Conservation (phyloP, 2,329 filamentous ascomycete genomes). For the Neurospora sp. region DNA sequence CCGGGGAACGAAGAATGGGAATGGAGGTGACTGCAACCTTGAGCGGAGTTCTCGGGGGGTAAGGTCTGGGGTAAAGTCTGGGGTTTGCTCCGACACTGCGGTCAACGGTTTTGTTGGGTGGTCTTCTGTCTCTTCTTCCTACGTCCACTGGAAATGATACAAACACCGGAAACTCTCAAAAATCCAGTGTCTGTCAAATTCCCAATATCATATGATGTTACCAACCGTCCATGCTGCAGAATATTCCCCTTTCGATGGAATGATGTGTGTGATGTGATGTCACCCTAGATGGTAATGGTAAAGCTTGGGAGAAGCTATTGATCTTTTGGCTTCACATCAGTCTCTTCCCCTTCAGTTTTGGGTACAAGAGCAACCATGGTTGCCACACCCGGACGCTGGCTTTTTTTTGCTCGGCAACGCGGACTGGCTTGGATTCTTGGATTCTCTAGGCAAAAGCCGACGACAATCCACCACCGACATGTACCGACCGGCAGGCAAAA, state of each 20-base stretch:
- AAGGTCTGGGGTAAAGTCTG: neutral
- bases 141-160: neutral
- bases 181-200: neutral
- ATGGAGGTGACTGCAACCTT: neutral
- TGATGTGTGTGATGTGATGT: neutral
- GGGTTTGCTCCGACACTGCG: neutral
- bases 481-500: neutral
- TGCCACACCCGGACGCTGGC: neutral
- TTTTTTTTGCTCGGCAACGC: neutral
- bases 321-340: neutral
- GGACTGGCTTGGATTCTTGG: neutral
- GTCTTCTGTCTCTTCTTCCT: neutral
- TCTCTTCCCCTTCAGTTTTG: neutral
- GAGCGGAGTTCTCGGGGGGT: neutral
- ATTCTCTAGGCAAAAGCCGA: neutral
- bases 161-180: neutral
- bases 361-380: neutral
- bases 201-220: neutral
- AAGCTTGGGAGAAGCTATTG: neutral
- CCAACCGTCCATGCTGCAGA: neutral
- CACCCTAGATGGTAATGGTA: neutral
- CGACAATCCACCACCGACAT: neutral
- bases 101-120: neutral
- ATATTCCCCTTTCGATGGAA: neutral
- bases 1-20: neutral